Evolutionary conservation across 345 rosid species (phyloP), one percentile per base, ranked within the genome.

Genomic region (Aquilaria malaccensis): DNA sequence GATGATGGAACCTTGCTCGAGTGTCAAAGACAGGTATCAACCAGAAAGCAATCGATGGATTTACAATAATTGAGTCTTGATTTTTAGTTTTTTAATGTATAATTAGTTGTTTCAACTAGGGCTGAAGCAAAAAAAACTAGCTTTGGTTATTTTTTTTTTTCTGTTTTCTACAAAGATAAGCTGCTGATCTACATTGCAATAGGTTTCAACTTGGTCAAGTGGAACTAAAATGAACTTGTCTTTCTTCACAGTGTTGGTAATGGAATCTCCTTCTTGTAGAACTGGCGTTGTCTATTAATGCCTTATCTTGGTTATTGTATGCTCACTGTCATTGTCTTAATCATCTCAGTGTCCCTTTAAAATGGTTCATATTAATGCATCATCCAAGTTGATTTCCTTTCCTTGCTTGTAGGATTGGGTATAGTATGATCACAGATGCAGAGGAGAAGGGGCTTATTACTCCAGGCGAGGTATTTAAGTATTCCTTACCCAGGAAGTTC

Each of bases 1-100:
- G 77, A 69, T 70, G 80, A 84, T 91, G 94, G 93, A 88, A 51
- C 97, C 96, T 30, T 87, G 93, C 64, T 87, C 97, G 4, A 91
- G 97, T 61, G 91, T 91, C 78, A 91, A 91, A 77, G 97, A 91
- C 72, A 85, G 96, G 97, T 85, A 65, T 45, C 30, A 1, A 53
- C 13, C 12, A 3, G 43, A 9, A 37, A 37, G 43, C 7, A 5
- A 37, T 37, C 43, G 7, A 37, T 3, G 43, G 43, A 37, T 37
- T 37, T 37, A 37, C 43, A 37, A 9, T 37, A 37, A 37, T 37
- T 37, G 43, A 37, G 43, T 5, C 43, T 37, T 37, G 7, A 22
- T 22, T 22, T 22, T 22, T 22, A 22, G 22, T 22, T 22, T 22
- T 22, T 22, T 22, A 22, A 5, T 37, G 43, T 37, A 37, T 37